A percentile compares a stretch with the other conserved stretches of the same genome.
Evolutionary conservation across 164 flowering plant species (phyloP).

Genomic region (Paratinospora sagittata): DNA sequence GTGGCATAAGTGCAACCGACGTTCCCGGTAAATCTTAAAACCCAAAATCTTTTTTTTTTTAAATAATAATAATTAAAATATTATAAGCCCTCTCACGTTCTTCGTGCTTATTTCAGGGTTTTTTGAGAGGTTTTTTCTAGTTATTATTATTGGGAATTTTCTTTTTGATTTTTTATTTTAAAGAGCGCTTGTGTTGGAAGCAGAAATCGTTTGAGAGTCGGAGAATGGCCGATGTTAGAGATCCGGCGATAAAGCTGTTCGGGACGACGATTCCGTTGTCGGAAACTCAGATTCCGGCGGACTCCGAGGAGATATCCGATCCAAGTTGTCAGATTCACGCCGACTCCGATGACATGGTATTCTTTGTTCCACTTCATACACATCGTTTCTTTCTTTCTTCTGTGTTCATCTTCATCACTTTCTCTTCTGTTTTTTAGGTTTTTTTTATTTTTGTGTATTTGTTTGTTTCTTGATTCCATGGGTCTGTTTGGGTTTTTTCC

Average conservation of each 20-base stretch:
- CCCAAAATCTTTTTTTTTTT: background rate
- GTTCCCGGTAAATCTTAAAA: constrained; percentile 1
- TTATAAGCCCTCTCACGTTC: background rate
- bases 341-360: constrained; percentile 4
- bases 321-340: background rate
- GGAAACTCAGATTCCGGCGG: constrained; percentile 12
- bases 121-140: background rate
- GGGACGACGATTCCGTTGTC: constrained; percentile 42
- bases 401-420: background rate
- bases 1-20: background rate
- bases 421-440: background rate
- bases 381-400: too few species aligned
- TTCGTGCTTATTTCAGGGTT: constrained; percentile 4
- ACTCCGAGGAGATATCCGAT: constrained; percentile 17
- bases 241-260: constrained; percentile 47
- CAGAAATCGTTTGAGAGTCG: background rate
- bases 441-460: background rate
- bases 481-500: background rate
- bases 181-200: too few species aligned
- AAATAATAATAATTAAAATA: background rate
- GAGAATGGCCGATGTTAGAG: constrained; percentile 22
- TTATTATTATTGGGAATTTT: background rate
- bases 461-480: background rate
- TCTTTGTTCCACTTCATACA: background rate
- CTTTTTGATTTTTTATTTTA: too few species aligned